Base-by-base conservation (phyloP, 2,329 filamentous ascomycete species). In the Akanthomyces uredinophilus region DNA sequence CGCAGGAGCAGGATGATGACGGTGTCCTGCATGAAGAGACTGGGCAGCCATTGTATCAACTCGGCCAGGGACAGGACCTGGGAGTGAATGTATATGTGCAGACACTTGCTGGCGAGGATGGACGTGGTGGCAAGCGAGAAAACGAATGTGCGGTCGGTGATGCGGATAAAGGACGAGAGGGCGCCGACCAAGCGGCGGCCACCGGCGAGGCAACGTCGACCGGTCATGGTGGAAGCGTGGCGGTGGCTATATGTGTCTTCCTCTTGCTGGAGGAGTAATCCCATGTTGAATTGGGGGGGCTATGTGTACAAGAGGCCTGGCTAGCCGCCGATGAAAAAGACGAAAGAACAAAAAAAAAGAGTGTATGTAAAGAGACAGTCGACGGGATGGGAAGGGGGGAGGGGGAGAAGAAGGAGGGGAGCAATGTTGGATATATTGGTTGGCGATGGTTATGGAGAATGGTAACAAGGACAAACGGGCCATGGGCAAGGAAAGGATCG, bases 1-100 rank as follows among this genome's bases (percentile, higher is more conserved):
- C 63, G 63, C 10, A 65, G 56, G n/a, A 63, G n/a, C 5, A 63
- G 39, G 10, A 65, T 53, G 16, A 65, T 53, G 22, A 47, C 10
- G 7, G 49, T 60, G 14, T 65, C 63, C 49, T 65, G 63, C 14
- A 47, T 29, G 18, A 63, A 65, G 39, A 65, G 55, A 14, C 61
- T 61, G 18, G 59, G 47, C 0, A 61, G 52, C 62, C 62, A 64
- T 39, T 55, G 35, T 43, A 57, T 32, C 1, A 65, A 27, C 39
- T 63, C 50, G 52, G 22, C 52, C 7, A 39, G 24, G 22, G 63
- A 61, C 3, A 65, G 43, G 29, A 62, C 61, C 29, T 56, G 35
- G n/a, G 37, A n/a, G 47, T 63, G 56, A 14, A 62, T 59, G 52
- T 61, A 53, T 16, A 65, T 61, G 63, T 65, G 63, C 16, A 63